Conservation (phyloP, 306 rosid species). For the Fragaria iinumae region DNA sequence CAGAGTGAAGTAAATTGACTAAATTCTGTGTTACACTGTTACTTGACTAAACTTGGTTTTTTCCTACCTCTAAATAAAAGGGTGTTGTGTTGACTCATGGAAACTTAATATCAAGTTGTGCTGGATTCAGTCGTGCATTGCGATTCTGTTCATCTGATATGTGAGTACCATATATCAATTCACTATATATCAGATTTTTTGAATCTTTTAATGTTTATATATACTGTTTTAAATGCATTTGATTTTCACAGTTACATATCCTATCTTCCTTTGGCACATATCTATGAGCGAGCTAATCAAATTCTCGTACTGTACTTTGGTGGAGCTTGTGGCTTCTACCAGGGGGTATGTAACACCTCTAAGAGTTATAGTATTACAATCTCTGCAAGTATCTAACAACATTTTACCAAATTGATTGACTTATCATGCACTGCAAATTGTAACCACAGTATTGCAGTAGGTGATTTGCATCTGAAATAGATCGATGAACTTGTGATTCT, state of each 20-base stretch:
- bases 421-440: background rate
- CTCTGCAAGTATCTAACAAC: background rate
- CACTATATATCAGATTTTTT: slow-evolving; percentile 1
- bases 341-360: slow-evolving; percentile 56
- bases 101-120: slow-evolving; percentile 81
- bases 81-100: slow-evolving; percentile 70
- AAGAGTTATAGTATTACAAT: no score
- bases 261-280: slow-evolving; percentile 97
- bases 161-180: slow-evolving; percentile 45
- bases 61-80: slow-evolving; percentile 9
- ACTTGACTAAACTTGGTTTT: background rate
- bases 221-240: slow-evolving; percentile 16
- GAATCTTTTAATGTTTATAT: slow-evolving; percentile 21
- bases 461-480: background rate
- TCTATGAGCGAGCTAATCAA: slow-evolving; percentile 90
- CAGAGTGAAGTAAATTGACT: background rate
- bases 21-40: background rate
- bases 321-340: slow-evolving; percentile 90
- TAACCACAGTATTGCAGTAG: background rate
- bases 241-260: slow-evolving; percentile 67
- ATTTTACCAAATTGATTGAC: background rate
- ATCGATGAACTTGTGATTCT: background rate
- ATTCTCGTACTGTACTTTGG: slow-evolving; percentile 52
- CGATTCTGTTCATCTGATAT: slow-evolving; percentile 65
- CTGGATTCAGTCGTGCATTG: slow-evolving; percentile 47